Base-by-base conservation (phyloP, 2,329 filamentous ascomycete genomes). In the Ceratocystis smalleyi region DNA sequence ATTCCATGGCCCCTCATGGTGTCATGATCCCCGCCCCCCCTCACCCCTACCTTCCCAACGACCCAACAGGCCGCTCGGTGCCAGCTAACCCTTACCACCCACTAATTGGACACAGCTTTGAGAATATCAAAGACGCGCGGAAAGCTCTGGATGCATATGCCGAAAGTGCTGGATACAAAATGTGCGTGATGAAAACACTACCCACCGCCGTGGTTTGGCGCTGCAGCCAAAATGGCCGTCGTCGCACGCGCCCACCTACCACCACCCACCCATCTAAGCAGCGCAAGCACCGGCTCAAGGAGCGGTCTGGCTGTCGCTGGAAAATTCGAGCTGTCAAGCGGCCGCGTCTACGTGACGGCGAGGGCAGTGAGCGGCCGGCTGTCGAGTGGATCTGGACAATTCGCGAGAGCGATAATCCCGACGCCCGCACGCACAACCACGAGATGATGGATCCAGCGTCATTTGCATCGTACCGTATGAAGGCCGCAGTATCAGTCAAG, bases 301-400 rank as follows among this genome's bases (percentile, higher is more conserved):
- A 66, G 32, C 65, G 65, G 12, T 66, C 65, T 2, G 65, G 65
- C 43, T 66, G 65, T 35, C 62, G 65, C 22, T 66, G 65, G 65
- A 66, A 66, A 40, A 66, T 66, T 12, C 61, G 65, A 19, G 65
- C 65, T 10, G 65, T 66, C 24, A 64, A 64, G 62, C 54, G 65
- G 35, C 65, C 65, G 19, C 55, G 65, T 22, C 61, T 66, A 30
- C 55, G 62, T 15, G 67, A 69, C 15, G 68, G 68, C 59, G 68
- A 67, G 49, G 68, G 67, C n/a, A 65, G 68, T 24, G 68, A 67
- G 0, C 69, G 68, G 54, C 68, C 69, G 4, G 68, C 59, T 5
- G 65, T 66, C 12, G 51, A 66, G 62, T 66, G 65, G 65, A 66
- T 66, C 43, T 66, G 65, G 65, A 66, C 65, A 3, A 66, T 66